Base-by-base conservation (phyloP, 1,284 basidiomycete species). In the Microstroma glucosiphilum region DNA sequence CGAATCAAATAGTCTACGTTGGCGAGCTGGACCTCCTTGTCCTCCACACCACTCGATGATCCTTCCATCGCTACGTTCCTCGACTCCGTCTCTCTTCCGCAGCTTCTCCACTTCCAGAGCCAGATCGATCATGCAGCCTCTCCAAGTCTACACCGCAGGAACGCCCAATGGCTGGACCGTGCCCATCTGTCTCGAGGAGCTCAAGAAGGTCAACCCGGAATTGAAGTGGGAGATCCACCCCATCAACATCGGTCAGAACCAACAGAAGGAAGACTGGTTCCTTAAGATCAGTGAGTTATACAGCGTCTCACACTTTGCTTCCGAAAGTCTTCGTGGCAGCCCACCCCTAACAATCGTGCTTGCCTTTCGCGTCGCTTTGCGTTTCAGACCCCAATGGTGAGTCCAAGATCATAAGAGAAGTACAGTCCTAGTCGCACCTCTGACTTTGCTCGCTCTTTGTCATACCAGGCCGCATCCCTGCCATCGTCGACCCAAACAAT, bases 381-480 rank as follows among this genome's bases (percentile, higher is more conserved):
- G n/a, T n/a, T n/a, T 9, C 9, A 37, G 30, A 75, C 69, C 73
- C 74, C 19, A 76, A 76, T 61, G 74, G 30, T 37, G 30, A 37
- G 30, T 37, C n/a, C n/a, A n/a, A n/a, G n/a, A n/a, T n/a, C n/a
- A n/a, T n/a, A n/a, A n/a, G 30, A 37, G 30, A 37, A 9, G 3
- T 37, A 37, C 30, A 37, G 30, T 9, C 30, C 9, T 37, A 3
- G 30, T 9, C 30, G 30, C 21, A 4, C 49, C 2, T 6, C 57
- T 15, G n/a, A 58, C 30, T 7, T 58, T 40, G n/a, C 8, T 19
- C 13, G 25, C 30, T 13, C 21, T 55, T 37, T 37, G 30, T 37
- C 73, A 73, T 15, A 75, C n/a, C 75, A 60, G 73, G 73, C 13
- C 56, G 73, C 0, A 75, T 76, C 43, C 73, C 73, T 19, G 72